Evolutionary conservation across 352 stramenopile species (phyloP).

Genomic region (Globisporangium recalcitrans): DNA sequence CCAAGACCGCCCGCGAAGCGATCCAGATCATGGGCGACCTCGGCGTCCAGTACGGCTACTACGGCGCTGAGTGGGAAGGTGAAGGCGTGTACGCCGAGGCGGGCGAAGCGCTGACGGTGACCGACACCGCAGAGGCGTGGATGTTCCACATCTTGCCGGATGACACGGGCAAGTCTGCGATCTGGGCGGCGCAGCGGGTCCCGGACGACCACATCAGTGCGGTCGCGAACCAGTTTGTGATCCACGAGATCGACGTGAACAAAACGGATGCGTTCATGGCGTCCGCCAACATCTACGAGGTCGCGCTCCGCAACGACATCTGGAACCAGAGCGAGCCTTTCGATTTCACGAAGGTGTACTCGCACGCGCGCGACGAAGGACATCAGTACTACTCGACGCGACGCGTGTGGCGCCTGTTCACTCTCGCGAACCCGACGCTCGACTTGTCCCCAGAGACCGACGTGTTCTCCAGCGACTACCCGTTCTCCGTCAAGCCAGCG

Average conservation of each 20-base stretch:
- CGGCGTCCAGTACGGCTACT: conserved; percentile 90
- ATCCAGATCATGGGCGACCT: conserved; percentile 93
- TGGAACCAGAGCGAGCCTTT: conserved; percentile 70
- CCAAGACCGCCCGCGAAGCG: conserved; percentile 70
- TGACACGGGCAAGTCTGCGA: conserved; percentile 87
- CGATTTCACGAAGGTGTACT: conserved; percentile 88
- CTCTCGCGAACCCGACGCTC: conserved; percentile 65
- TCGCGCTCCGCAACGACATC: conserved; percentile 80
- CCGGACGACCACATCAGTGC: conserved; percentile 77
- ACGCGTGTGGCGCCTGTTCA: conserved; percentile 89
- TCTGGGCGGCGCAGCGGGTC: conserved; percentile 92
- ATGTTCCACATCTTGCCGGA: conserved; percentile 95
- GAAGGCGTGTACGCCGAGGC: conserved; percentile 56
- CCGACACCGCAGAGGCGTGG: conserved; percentile 89
- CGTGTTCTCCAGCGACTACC: conserved; percentile 74
- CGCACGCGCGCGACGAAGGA: conserved; percentile 47
- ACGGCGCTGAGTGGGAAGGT: conserved; percentile 84
- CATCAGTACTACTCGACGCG: conserved; percentile 84
- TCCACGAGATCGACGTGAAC: conserved; percentile 80
- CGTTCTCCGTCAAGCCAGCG: conserved; percentile 74
- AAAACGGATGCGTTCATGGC: conserved; percentile 85
- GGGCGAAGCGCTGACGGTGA: conserved; percentile 89
- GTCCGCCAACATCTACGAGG: conserved; percentile 82
- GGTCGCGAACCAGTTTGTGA: conserved; percentile 94
- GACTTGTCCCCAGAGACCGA: conserved; percentile 72